Evolutionary conservation across 169 alveolate genomes (phyloP).

Genomic region (Cryptosporidium tyzzeri): DNA sequence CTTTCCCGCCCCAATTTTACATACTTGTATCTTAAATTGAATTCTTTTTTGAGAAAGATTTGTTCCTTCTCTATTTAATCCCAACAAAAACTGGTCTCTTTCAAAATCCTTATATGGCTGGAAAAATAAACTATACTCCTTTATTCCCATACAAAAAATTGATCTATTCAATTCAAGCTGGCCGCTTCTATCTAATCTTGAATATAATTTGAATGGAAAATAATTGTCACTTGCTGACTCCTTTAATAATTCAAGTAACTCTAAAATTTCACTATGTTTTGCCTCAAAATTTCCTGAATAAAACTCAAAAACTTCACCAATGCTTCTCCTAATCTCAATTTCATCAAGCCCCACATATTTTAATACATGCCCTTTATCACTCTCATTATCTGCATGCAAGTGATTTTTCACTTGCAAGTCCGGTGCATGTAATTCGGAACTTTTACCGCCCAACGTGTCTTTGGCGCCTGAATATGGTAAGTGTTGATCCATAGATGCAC

Average conservation of each 20-base stretch:
- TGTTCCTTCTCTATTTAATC: background rate
- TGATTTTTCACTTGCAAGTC: background rate
- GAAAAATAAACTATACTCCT: slow-evolving; percentile 32
- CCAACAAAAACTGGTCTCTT: background rate
- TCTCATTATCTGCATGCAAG: background rate
- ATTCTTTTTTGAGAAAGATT: background rate
- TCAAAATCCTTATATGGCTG: slow-evolving; percentile 19
- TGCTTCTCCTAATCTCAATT: background rate
- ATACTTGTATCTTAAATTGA: slow-evolving; percentile 27
- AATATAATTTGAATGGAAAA: slow-evolving; percentile 39
- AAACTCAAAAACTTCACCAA: slow-evolving; percentile 5
- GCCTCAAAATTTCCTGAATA: slow-evolving; percentile 3
- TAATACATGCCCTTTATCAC: background rate
- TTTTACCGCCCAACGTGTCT: slow-evolving; percentile 3
- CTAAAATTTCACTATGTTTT: slow-evolving; percentile 27
- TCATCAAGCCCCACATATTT: slow-evolving; percentile 7
- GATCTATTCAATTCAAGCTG: background rate
- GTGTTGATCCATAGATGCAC: background rate
- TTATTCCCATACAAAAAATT: background rate
- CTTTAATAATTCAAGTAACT: slow-evolving; percentile 26
- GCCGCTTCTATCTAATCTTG: slow-evolving; percentile 5
- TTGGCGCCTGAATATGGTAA: background rate
- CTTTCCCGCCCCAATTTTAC: slow-evolving; percentile 3
- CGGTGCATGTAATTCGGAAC: background rate
- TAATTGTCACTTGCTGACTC: background rate